phyloP scores from a whole-genome alignment of 2,329 filamentous ascomycete genomes.

The Biscogniauxia sp. region DNA sequence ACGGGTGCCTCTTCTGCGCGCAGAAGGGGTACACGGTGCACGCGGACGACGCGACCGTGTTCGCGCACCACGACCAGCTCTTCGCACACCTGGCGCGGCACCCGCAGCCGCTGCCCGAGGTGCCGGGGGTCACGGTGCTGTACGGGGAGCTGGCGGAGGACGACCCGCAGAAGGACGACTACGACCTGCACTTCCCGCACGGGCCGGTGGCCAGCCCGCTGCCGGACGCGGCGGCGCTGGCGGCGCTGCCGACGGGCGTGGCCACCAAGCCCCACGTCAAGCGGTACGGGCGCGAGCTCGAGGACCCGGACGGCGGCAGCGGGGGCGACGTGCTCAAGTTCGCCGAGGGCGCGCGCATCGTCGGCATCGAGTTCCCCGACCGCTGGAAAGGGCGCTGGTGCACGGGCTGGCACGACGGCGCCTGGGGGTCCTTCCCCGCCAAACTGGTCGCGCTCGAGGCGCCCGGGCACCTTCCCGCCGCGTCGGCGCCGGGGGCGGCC shows the following conservation, averaged over 20 bases:
- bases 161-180: constrained; percentile 26
- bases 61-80: constrained; percentile 36
- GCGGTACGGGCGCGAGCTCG: constrained; percentile 33
- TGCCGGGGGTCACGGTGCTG: constrained; percentile 37
- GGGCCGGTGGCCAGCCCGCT: constrained; percentile 30
- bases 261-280: constrained; percentile 36
- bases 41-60: constrained; percentile 43
- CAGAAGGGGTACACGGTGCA: constrained; percentile 32
- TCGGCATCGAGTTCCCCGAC: constrained; percentile 34
- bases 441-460: constrained; percentile 29
- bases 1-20: constrained; percentile 41
- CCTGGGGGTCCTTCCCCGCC: constrained; percentile 27
- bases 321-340: constrained; percentile 40
- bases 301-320: constrained; percentile 32
- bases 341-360: constrained; percentile 32
- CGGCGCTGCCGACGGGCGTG: constrained; percentile 33
- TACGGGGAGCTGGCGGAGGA: constrained; percentile 32
- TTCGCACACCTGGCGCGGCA: constrained; percentile 40
- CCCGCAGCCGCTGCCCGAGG: constrained; percentile 38
- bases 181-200: constrained; percentile 38
- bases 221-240: constrained; percentile 24
- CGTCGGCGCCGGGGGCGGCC: constrained; percentile 17
- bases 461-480: constrained; percentile 25
- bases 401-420: constrained; percentile 34
- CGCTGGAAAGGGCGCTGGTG: constrained; percentile 37